Conservation (phyloP, 202 grass and related monocot genomes). For the Dendrocalamus latiflorus region DNA sequence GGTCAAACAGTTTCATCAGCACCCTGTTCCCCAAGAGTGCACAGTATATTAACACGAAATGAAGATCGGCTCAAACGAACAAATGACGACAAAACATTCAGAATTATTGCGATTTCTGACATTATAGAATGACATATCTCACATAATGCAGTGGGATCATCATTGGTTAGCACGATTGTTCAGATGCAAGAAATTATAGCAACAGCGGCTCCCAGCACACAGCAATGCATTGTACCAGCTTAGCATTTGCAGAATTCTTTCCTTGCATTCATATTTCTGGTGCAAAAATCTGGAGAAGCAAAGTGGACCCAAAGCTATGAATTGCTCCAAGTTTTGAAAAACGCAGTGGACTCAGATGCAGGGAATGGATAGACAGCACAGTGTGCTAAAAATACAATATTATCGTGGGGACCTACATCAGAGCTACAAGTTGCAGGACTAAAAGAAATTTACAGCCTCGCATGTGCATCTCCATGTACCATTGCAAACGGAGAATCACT, state of each 20-base stretch:
- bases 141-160: slow-evolving; percentile 12
- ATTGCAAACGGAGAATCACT: slow-evolving; percentile 73
- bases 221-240: slow-evolving; percentile 23
- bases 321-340: slow-evolving; percentile 19
- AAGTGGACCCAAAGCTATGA: slow-evolving; percentile 19
- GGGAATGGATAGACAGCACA: slow-evolving; percentile 30
- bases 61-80: not conserved
- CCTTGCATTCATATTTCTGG: slow-evolving; percentile 12
- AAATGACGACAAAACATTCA: not conserved
- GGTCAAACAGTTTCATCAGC: slow-evolving; percentile 29
- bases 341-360: slow-evolving; percentile 46
- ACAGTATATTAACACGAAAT: not conserved
- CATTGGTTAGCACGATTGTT: not conserved
- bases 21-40: slow-evolving; percentile 1
- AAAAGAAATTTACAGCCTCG: slow-evolving; percentile 41
- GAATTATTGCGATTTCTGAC: slow-evolving; percentile 40
- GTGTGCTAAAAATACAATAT: slow-evolving; percentile 17
- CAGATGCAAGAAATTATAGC: slow-evolving; percentile 17
- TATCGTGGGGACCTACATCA: slow-evolving; percentile 25
- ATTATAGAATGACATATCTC: slow-evolving; percentile 13
- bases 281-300: slow-evolving; percentile 37
- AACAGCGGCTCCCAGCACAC: slow-evolving; percentile 21
- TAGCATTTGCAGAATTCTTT: slow-evolving; percentile 15
- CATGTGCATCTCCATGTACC: slow-evolving; percentile 62
- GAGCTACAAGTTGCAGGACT: slow-evolving; percentile 40